Base-by-base conservation (phyloP, 768 basidiomycete genomes). In the Tulasnella sp. region DNA sequence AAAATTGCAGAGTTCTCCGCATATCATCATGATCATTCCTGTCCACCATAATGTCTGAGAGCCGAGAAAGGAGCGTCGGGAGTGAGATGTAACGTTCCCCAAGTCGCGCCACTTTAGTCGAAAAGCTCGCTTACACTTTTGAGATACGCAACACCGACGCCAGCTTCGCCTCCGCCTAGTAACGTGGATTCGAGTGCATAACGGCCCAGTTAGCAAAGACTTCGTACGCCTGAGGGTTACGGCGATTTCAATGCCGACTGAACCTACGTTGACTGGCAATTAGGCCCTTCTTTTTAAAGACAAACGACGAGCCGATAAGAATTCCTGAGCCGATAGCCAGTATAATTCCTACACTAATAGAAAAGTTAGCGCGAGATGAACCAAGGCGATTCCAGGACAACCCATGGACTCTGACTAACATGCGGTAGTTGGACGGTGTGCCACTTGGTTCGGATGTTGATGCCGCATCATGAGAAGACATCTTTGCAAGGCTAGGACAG, bases 11-110 rank as follows among this genome's bases (percentile, higher is more conserved):
- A 94, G 82, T 85, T 93, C 93, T 16, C 75, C 57, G 48, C 93
- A 77, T 81, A 97, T 95, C 95, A 98, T 96, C 90, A 95, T 92
- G 72, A 83, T 92, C 96, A 97, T 96, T 80, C 96, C 95, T 42
- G 86, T 86, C 97, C 96, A 98, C 97, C 96, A 98, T 88, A 97
- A 23, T n/a, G 77, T 40, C 77, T 77, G 70, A 18, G 40, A 35
- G 35, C 23, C 70, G 35, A 5, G 70, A 71, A 35, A n/a, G 35
- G 3, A 23, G 70, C 18, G 40, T 39, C 16, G 18, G 35, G 10
- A 35, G 44, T 44, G 40, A 23, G 70, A 26, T 37, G 35, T 2
- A 10, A 26, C 7, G 26, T 39, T 39, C 44, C 11, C 44, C 44
- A 10, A 44, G 37, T n/a, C n/a, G 40, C 61, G 26, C 37, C 77